These are phyloP conservation scores for Moniliella sp. DNA, from an alignment of 1,284 basidiomycete species.

Conservation along the genomic window DNA sequence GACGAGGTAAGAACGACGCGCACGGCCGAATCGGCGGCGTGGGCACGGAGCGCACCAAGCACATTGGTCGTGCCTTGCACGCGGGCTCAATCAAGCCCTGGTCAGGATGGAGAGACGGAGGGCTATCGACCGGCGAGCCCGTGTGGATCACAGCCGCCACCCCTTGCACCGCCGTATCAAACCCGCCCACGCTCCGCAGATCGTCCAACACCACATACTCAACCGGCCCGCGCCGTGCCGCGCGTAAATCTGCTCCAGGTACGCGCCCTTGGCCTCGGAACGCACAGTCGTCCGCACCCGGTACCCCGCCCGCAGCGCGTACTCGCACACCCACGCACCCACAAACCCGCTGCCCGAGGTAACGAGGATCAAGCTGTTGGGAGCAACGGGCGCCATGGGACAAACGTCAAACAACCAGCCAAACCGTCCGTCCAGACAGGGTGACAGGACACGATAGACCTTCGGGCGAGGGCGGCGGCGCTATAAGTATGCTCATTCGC, in stretches of 20 bases:
- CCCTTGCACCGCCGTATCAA: slow-evolving; percentile 49
- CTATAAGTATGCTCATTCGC: too few species aligned
- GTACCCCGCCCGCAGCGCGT: slow-evolving; percentile 25
- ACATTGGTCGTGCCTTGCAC: slow-evolving; percentile 45
- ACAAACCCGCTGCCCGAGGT: slow-evolving; percentile 38
- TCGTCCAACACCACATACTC: slow-evolving; percentile 42
- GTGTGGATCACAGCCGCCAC: slow-evolving; percentile 46
- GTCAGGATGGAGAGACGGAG: too few species aligned
- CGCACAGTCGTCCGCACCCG: slow-evolving; percentile 44
- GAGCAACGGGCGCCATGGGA: slow-evolving; percentile 37
- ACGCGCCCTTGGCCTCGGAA: slow-evolving; percentile 39
- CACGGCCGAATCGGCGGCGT: slow-evolving; percentile 38
- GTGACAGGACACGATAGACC: too few species aligned
- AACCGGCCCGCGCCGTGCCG: slow-evolving; percentile 37
- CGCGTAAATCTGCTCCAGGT: slow-evolving; percentile 38
- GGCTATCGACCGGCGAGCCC: slow-evolving; percentile 40
- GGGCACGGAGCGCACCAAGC: slow-evolving; percentile 41
- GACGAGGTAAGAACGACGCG: slow-evolving; percentile 51
- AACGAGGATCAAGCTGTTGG: slow-evolving; percentile 37
- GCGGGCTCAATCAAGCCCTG: slow-evolving; percentile 47
- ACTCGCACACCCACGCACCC: slow-evolving; percentile 37
- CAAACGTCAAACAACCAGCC: too few species aligned
- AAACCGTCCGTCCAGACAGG: too few species aligned
- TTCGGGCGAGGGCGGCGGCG: too few species aligned
- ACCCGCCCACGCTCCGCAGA: slow-evolving; percentile 44